These are phyloP conservation scores for Calocybe gangraenosa DNA, from an alignment of 768 basidiomycete genomes.

Conservation along the genomic window DNA sequence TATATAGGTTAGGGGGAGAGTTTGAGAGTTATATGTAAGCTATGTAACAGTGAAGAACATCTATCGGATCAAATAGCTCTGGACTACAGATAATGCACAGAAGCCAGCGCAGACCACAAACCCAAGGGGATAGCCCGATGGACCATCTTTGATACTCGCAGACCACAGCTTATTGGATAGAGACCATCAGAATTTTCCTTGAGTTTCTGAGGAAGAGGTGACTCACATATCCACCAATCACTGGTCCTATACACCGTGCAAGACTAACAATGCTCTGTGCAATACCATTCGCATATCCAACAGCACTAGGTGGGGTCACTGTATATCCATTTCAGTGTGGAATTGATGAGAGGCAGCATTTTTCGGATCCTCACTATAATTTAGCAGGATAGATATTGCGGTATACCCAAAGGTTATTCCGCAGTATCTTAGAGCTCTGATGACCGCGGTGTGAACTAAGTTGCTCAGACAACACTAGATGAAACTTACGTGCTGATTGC, in stretches of 20 bases:
- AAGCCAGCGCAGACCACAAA: conserved; percentile 63
- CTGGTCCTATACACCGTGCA: conserved; percentile 86
- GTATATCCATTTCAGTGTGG: conserved; percentile 10
- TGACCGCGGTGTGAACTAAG: conserved; percentile 3
- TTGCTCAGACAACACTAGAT: neutral
- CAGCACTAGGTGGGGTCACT: conserved; percentile 90
- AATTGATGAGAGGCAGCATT: too few relatives aligned
- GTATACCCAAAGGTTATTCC: conserved; percentile 90
- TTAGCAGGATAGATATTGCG: conserved; percentile 80
- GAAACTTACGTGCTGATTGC: conserved; percentile 76
- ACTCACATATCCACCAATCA: conserved; percentile 78
- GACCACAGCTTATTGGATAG: conserved; percentile 61
- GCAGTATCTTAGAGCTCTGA: conserved; percentile 82
- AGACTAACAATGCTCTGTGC: conserved; percentile 95
- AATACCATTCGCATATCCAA: conserved; percentile 92
- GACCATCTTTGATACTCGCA: conserved; percentile 59
- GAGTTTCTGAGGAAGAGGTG: neutral
- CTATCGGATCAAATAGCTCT: conserved; percentile 73
- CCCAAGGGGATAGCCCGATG: conserved; percentile 70
- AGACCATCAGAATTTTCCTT: conserved; percentile 11
- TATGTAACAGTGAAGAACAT: neutral
- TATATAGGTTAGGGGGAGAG: neutral
- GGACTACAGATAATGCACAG: conserved; percentile 59
- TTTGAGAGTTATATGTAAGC: neutral
- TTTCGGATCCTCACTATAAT: conserved; percentile 55